A percentile compares a stretch with the other conserved stretches of the same genome.
phyloP scores from a whole-genome alignment of 352 stramenopile species.

The Plasmopara viticola region DNA sequence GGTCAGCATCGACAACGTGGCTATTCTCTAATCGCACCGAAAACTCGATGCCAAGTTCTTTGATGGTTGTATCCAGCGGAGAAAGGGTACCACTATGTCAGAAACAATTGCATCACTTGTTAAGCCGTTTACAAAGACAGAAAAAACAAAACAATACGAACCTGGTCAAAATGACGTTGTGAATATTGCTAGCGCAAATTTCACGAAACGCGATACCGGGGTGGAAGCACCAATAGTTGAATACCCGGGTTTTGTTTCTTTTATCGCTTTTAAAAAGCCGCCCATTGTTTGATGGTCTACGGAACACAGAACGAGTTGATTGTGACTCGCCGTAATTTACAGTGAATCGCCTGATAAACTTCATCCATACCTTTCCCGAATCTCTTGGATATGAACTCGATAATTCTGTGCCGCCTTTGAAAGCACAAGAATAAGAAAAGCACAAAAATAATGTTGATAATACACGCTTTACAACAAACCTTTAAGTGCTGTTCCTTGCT shows the following conservation, averaged over 20 bases:
- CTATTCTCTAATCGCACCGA: slow-evolving; percentile 95
- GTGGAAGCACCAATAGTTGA: slow-evolving; percentile 99
- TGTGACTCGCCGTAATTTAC: not conserved
- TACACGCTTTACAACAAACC: slow-evolving; percentile 24
- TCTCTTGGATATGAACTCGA: slow-evolving; percentile 87
- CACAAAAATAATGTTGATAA: not conserved
- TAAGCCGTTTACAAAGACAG: slow-evolving; percentile 4
- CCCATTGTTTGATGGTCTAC: slow-evolving; percentile 31
- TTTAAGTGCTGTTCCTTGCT: slow-evolving; percentile 72
- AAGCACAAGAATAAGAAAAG: slow-evolving; percentile 5
- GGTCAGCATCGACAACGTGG: slow-evolving; percentile 92
- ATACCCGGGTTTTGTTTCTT: slow-evolving; percentile 71
- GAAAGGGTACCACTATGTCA: slow-evolving; percentile 93
- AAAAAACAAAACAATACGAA: slow-evolving; percentile 14
- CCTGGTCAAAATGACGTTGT: slow-evolving; percentile 86
- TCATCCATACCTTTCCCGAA: slow-evolving; percentile 51
- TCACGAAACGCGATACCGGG: slow-evolving; percentile 95
- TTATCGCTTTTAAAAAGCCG: slow-evolving; percentile 44
- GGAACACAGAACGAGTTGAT: not conserved
- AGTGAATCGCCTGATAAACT: no score
- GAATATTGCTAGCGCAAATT: slow-evolving; percentile 88
- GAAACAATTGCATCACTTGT: slow-evolving; percentile 1
- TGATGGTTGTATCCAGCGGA: slow-evolving; percentile 92
- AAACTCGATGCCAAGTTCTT: slow-evolving; percentile 96
- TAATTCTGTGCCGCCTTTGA: slow-evolving; percentile 67